These are phyloP conservation scores for Talaromyces sp. DNA, from an alignment of 2,329 filamentous ascomycete genomes.

Conservation along the genomic window DNA sequence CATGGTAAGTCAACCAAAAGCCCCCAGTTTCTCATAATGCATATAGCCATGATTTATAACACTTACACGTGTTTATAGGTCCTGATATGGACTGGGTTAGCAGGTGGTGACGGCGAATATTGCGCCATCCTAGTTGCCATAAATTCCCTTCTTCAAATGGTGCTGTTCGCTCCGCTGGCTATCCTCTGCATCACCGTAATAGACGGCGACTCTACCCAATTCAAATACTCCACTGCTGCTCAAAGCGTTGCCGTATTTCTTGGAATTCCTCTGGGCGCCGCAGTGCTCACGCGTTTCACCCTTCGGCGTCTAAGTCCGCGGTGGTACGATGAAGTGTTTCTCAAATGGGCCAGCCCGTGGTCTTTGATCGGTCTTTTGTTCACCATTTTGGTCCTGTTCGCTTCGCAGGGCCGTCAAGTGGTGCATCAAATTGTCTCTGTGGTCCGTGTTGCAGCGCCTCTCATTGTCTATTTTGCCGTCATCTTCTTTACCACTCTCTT, in stretches of 20 bases:
- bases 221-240: slow-evolving; percentile 65
- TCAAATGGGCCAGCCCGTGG: slow-evolving; percentile 66
- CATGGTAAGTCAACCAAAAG: slow-evolving; percentile 57
- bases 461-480: slow-evolving; percentile 74
- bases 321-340: slow-evolving; percentile 66
- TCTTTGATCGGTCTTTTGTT: slow-evolving; percentile 80
- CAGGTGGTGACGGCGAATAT: slow-evolving; percentile 74
- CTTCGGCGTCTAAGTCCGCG: slow-evolving; percentile 52
- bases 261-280: slow-evolving; percentile 75
- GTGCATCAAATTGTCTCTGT: slow-evolving; percentile 81
- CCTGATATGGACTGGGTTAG: slow-evolving; percentile 73
- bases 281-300: slow-evolving; percentile 67
- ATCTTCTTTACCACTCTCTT: slow-evolving; percentile 69
- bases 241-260: slow-evolving; percentile 80
- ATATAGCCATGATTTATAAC: neutral
- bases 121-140: slow-evolving; percentile 75
- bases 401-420: slow-evolving; percentile 70
- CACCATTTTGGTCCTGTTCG: slow-evolving; percentile 82
- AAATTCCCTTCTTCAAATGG: slow-evolving; percentile 71
- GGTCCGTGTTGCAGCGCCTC: slow-evolving; percentile 71
- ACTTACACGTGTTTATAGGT: slow-evolving; percentile 34
- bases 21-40: neutral
- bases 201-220: slow-evolving; percentile 42
- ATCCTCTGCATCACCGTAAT: slow-evolving; percentile 69
- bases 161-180: slow-evolving; percentile 66